These are phyloP conservation scores for Nitzschia palea DNA, from an alignment of 108 stramenopile species.

Conservation along the genomic window DNA sequence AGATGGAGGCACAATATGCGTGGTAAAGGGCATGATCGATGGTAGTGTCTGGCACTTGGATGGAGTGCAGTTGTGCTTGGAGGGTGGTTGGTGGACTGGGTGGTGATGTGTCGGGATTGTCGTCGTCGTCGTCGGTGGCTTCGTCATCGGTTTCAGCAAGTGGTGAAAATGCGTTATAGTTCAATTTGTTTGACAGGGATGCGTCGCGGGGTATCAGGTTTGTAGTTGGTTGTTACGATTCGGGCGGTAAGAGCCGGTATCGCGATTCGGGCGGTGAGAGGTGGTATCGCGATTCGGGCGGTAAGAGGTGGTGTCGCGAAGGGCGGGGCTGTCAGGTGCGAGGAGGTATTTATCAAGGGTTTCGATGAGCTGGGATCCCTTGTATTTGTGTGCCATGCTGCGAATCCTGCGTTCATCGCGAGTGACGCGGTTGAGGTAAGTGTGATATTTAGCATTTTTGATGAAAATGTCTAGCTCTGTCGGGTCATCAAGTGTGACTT, in stretches of 20 bases:
- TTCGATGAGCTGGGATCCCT: background rate
- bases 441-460: background rate
- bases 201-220: background rate
- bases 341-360: background rate
- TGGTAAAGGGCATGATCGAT: background rate
- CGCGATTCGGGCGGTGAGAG: no score
- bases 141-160: background rate
- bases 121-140: no score
- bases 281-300: no score
- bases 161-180: background rate
- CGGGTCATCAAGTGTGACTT: background rate
- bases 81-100: background rate
- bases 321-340: background rate
- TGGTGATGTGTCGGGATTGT: no score
- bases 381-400: background rate
- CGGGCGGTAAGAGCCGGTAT: no score
- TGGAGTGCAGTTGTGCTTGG: background rate
- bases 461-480: conserved; percentile 2
- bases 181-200: background rate
- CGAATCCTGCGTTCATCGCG: background rate
- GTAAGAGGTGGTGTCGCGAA: no score
- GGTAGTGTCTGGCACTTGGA: background rate
- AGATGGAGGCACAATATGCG: background rate
- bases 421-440: background rate
- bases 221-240: background rate